Percentiles rank a stretch among this genome's conserved stretches.
phyloP scores from a whole-genome alignment of 2,329 filamentous ascomycete species.

The Neophaeococcomyces aloes region DNA sequence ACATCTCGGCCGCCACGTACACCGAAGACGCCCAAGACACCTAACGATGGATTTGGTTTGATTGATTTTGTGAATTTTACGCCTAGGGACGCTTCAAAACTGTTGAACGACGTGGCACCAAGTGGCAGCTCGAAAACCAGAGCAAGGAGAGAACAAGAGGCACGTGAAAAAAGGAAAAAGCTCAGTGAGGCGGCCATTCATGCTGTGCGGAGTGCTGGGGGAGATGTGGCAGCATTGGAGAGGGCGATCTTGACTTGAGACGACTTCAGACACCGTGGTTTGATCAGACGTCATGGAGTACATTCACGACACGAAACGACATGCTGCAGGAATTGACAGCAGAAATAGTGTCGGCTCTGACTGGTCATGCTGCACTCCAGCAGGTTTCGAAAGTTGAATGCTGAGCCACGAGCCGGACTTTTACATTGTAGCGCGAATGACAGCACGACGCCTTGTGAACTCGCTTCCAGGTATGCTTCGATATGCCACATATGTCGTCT shows the following conservation, averaged over 20 bases:
- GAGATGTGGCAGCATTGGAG: slow-evolving; percentile 33
- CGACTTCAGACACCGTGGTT: neutral
- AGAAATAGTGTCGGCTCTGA: no score
- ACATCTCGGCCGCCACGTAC: slow-evolving; percentile 16
- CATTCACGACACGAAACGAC: neutral
- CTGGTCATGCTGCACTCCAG: no score
- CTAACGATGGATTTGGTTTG: slow-evolving; percentile 17
- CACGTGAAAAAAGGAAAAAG: slow-evolving; percentile 58
- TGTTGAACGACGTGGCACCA: slow-evolving; percentile 84
- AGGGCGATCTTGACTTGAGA: slow-evolving; percentile 11
- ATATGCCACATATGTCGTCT: no score
- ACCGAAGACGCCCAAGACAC: slow-evolving; percentile 23
- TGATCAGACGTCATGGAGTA: neutral
- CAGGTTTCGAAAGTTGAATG: no score
- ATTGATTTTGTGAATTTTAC: slow-evolving; percentile 77
- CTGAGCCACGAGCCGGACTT: no score
- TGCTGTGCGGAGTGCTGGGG: slow-evolving; percentile 36
- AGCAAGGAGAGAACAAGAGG: slow-evolving; percentile 80
- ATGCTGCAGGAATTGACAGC: no score
- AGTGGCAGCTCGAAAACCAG: slow-evolving; percentile 91
- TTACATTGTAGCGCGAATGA: no score
- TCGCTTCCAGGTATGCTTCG: no score
- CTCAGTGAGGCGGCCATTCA: slow-evolving; percentile 22
- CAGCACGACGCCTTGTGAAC: no score
- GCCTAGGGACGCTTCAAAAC: slow-evolving; percentile 61